Conservation (phyloP, 139 green algal species). For the Chlorella ohadii region DNA sequence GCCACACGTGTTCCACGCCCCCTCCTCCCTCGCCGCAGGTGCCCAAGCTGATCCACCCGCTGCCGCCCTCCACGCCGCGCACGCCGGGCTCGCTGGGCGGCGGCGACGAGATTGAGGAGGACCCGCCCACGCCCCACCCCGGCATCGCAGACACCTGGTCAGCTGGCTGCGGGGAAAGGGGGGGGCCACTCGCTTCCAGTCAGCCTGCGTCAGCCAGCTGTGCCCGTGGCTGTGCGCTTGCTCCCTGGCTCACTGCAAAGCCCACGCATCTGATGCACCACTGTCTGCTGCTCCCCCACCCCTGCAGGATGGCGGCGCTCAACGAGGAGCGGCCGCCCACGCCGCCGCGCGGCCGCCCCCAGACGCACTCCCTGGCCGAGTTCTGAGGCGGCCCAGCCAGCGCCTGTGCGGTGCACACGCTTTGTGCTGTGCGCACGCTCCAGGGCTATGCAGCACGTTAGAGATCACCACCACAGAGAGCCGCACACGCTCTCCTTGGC, state of each 20-base stretch:
- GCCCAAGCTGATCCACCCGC: slow-evolving; percentile 99
- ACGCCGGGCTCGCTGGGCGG: slow-evolving; percentile 57
- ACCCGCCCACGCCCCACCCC: slow-evolving; percentile 66
- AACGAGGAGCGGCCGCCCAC: slow-evolving; percentile 95
- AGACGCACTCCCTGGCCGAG: slow-evolving; percentile 27
- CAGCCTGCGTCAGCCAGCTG: too few species aligned
- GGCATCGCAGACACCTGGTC: slow-evolving; percentile 44
- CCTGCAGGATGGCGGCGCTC: slow-evolving; percentile 69
- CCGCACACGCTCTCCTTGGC: neutral
- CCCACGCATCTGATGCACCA: too few species aligned
- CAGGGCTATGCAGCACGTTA: too few species aligned
- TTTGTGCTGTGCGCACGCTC: too few species aligned
- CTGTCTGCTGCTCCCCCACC: slow-evolving; percentile 40
- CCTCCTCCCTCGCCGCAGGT: neutral
- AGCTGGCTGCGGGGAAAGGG: too few species aligned
- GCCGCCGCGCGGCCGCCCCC: slow-evolving; percentile 79
- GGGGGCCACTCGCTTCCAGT: too few species aligned
- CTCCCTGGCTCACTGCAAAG: too few species aligned
- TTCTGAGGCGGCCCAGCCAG: slow-evolving; percentile 27
- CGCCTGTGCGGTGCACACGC: too few species aligned
- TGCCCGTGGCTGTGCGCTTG: slow-evolving; percentile 48
- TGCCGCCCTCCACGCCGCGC: slow-evolving; percentile 85
- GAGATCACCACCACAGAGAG: too few species aligned
- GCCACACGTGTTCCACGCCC: too few species aligned
- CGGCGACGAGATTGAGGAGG: slow-evolving; percentile 58